These are phyloP conservation scores for Cryoendolithus antarcticus DNA, from an alignment of 2,329 filamentous ascomycete genomes.

Conservation along the genomic window DNA sequence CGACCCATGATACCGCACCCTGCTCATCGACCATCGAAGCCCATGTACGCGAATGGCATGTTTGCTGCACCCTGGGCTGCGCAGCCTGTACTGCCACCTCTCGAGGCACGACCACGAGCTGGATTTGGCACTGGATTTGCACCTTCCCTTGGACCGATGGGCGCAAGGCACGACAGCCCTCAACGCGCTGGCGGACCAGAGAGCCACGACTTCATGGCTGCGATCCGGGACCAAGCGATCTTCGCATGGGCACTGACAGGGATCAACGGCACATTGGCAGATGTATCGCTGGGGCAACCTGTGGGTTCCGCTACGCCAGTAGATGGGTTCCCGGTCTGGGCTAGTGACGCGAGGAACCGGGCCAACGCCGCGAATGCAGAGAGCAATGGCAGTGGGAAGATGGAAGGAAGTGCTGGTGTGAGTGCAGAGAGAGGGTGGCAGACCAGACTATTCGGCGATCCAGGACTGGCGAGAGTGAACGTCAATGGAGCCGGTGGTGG, in stretches of 20 bases:
- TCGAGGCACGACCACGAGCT: slow-evolving; percentile 22
- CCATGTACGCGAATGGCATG: slow-evolving; percentile 47
- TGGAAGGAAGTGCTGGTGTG: too few relatives aligned
- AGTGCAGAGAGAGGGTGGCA: too few relatives aligned
- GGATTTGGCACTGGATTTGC: slow-evolving; percentile 24
- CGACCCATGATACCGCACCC: slow-evolving; percentile 54
- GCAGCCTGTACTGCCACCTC: slow-evolving; percentile 44
- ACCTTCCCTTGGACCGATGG: slow-evolving; percentile 22
- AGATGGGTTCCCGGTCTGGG: slow-evolving; percentile 50
- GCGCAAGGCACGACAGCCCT: slow-evolving; percentile 10
- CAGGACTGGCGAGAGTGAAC: too few relatives aligned
- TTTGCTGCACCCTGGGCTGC: slow-evolving; percentile 72
- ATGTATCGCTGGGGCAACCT: slow-evolving; percentile 50
- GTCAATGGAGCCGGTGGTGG: too few relatives aligned
- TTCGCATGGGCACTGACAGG: slow-evolving; percentile 75
- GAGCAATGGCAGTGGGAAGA: too few relatives aligned
- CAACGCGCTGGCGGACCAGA: slow-evolving; percentile 36
- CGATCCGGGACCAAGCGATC: slow-evolving; percentile 74
- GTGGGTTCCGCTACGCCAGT: slow-evolving; percentile 51
- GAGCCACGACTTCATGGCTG: slow-evolving; percentile 56
- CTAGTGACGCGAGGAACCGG: slow-evolving; percentile 27
- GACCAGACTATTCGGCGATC: too few relatives aligned
- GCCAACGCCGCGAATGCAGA: too few relatives aligned
- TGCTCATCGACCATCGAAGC: slow-evolving; percentile 34
- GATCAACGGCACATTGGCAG: slow-evolving; percentile 63